Percentiles rank a stretch among this genome's conserved stretches.
These are phyloP conservation scores for Fraxinus platypoda DNA, from an alignment of 305 asterid species.

Conservation along the genomic window DNA sequence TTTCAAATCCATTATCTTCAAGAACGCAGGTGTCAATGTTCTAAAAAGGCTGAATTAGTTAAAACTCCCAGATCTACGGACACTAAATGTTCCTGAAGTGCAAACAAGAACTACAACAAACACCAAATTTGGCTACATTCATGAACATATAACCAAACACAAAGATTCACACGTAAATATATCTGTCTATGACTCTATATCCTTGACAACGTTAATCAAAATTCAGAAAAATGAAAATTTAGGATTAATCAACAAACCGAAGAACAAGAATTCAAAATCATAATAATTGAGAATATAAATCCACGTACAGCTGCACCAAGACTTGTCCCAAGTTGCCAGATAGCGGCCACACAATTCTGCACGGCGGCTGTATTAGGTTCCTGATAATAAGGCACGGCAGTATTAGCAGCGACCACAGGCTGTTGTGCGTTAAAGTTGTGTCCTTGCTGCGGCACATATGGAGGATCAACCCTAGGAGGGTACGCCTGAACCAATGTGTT, in stretches of 20 bases:
- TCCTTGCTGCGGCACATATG: constrained; percentile 20
- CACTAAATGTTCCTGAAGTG: neutral
- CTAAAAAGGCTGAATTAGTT: neutral
- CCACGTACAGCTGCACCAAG: constrained; percentile 30
- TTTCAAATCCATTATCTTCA: neutral
- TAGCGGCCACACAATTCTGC: constrained; percentile 29
- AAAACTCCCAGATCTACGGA: neutral
- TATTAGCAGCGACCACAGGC: neutral
- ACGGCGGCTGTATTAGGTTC: constrained; percentile 24
- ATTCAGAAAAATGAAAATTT: neutral
- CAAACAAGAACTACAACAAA: neutral
- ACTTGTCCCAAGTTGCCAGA: constrained; percentile 20
- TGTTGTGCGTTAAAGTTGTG: constrained; percentile 24
- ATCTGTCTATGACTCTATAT: neutral
- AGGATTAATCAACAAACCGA: neutral
- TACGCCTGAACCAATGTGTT: constrained; percentile 27
- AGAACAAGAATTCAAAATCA: neutral
- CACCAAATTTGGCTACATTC: neutral
- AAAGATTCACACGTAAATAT: neutral
- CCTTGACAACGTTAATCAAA: neutral
- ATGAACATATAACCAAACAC: neutral
- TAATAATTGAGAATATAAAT: constrained; percentile 1
- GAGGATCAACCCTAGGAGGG: constrained; percentile 40
- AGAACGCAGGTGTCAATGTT: neutral
- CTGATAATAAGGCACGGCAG: neutral